phyloP scores from a whole-genome alignment of 352 stramenopile species.

The Globisporangium nagaii region DNA sequence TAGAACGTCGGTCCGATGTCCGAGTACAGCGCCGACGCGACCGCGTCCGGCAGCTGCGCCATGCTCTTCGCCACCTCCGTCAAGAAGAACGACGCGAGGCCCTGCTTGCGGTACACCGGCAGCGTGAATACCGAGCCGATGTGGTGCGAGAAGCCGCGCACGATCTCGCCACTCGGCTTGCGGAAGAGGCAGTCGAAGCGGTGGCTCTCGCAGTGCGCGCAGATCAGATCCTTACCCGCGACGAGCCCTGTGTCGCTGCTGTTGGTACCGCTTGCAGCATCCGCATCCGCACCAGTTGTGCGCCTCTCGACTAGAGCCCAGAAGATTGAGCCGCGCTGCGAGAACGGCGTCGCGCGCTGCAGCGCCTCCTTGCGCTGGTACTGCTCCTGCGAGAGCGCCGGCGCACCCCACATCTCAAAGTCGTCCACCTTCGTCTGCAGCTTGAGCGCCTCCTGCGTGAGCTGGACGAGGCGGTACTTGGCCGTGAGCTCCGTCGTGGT shows the following conservation, averaged over 20 bases:
- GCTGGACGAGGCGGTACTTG: slow-evolving; percentile 42
- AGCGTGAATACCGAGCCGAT: slow-evolving; percentile 69
- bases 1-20: slow-evolving; percentile 68
- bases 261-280: slow-evolving; percentile 16
- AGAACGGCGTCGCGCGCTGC: slow-evolving; percentile 41
- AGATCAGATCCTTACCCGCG: slow-evolving; percentile 17
- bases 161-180: slow-evolving; percentile 23
- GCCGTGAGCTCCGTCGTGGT: slow-evolving; percentile 2
- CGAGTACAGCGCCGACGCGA: slow-evolving; percentile 56
- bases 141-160: slow-evolving; percentile 44
- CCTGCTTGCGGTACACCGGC: slow-evolving; percentile 31
- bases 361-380: slow-evolving; percentile 40
- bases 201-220: slow-evolving; percentile 59
- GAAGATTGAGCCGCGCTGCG: slow-evolving; percentile 49
- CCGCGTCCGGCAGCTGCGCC: slow-evolving; percentile 15
- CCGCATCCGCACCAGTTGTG: neutral
- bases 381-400: slow-evolving; percentile 24
- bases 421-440: slow-evolving; percentile 54
- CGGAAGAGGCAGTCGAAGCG: slow-evolving; percentile 43
- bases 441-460: slow-evolving; percentile 46
- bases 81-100: slow-evolving; percentile 48
- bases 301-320: slow-evolving; percentile 49
- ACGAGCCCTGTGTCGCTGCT: slow-evolving; percentile 15
- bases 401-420: slow-evolving; percentile 38
- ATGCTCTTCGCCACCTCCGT: slow-evolving; percentile 27